These are phyloP conservation scores for Colletotrichum theobromicola DNA, from an alignment of 2,329 filamentous ascomycete genomes.

Conservation along the genomic window DNA sequence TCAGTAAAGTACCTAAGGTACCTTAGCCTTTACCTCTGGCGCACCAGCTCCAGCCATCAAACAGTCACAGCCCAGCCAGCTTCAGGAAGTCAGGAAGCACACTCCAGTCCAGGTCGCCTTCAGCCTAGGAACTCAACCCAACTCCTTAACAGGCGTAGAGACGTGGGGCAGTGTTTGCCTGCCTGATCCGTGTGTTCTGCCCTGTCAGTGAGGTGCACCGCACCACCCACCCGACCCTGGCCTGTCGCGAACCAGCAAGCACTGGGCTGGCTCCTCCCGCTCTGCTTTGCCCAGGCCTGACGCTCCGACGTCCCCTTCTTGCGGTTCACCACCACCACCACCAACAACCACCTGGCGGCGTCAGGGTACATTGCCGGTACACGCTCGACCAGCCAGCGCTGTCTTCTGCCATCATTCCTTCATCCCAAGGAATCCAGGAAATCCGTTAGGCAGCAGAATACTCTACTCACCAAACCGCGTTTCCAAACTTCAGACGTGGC, in stretches of 20 bases:
- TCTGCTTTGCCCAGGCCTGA: neutral
- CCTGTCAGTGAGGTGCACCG: neutral
- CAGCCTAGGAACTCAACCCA: neutral
- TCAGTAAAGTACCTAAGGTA: too few species aligned
- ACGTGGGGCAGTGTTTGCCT: constrained; percentile 11
- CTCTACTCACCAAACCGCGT: neutral
- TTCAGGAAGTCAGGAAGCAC: neutral
- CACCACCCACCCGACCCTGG: neutral
- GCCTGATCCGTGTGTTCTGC: neutral
- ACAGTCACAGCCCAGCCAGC: neutral
- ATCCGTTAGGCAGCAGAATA: constrained; percentile 20
- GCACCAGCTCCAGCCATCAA: neutral
- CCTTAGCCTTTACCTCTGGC: neutral
- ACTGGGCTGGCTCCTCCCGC: neutral
- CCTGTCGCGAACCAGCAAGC: neutral
- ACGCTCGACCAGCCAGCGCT: constrained; percentile 3
- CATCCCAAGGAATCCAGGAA: constrained; percentile 6
- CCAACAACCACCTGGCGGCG: neutral
- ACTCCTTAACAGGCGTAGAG: neutral
- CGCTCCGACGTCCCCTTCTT: neutral
- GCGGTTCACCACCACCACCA: neutral
- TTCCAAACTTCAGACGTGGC: constrained; percentile 10
- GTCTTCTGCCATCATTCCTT: constrained; percentile 13
- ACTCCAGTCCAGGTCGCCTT: too few species aligned
- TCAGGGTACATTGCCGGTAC: neutral